phyloP scores from a whole-genome alignment of 169 alveolate species.

The Cryptosporidium parvum region DNA sequence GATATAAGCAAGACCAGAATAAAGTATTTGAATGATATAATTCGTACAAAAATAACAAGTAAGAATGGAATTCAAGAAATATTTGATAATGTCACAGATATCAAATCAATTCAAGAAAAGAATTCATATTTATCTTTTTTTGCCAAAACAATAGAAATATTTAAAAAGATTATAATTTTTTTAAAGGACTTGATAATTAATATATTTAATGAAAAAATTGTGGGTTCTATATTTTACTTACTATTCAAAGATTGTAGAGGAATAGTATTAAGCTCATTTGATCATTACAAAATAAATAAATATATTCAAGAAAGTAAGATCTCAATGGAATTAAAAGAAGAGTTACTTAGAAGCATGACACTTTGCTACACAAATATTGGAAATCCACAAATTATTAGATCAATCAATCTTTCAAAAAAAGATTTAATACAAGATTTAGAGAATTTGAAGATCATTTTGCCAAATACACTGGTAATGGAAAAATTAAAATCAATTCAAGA shows the following conservation, averaged over 20 bases:
- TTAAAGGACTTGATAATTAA: not conserved
- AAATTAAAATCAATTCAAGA: slow-evolving; percentile 19
- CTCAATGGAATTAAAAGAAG: slow-evolving; percentile 40
- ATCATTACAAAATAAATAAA: slow-evolving; percentile 46
- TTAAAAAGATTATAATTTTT: not conserved
- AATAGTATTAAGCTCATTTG: slow-evolving; percentile 24
- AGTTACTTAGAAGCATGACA: slow-evolving; percentile 64
- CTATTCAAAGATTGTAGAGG: slow-evolving; percentile 37
- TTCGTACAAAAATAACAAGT: slow-evolving; percentile 30
- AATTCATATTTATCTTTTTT: not conserved
- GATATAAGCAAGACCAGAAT: slow-evolving; percentile 3
- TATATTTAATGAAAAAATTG: slow-evolving; percentile 1
- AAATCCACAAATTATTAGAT: slow-evolving; percentile 21
- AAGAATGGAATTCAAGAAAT: slow-evolving; percentile 7
- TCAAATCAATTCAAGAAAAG: not conserved
- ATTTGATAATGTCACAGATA: not conserved
- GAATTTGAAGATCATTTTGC: slow-evolving; percentile 11
- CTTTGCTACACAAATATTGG: slow-evolving; percentile 67
- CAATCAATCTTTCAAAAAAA: slow-evolving; percentile 13
- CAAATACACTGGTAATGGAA: not conserved
- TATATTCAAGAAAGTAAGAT: slow-evolving; percentile 29
- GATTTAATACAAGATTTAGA: slow-evolving; percentile 47
- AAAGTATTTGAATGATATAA: slow-evolving; percentile 23
- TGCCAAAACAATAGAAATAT: not conserved
- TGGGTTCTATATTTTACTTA: slow-evolving; percentile 19